These are phyloP conservation scores for Anthoceros angustus DNA, from an alignment of 225 moss, liverwort and hornwort genomes.

Conservation along the genomic window DNA sequence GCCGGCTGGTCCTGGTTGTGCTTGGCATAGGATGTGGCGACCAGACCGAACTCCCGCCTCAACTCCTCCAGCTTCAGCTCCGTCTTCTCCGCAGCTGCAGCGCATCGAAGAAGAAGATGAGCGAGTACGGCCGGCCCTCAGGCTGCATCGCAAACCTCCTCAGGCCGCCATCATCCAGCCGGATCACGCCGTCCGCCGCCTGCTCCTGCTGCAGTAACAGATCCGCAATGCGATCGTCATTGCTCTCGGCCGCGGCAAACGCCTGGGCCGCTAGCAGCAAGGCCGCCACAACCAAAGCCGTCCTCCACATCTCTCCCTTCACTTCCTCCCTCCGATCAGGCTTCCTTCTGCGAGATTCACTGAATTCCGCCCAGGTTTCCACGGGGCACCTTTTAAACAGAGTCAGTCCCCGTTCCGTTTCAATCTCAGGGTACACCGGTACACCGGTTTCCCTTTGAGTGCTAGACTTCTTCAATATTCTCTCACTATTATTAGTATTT, in stretches of 20 bases:
- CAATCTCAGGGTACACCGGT: too few relatives aligned
- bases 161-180: slow-evolving; percentile 57
- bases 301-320: too few relatives aligned
- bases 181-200: slow-evolving; percentile 66
- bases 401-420: too few relatives aligned
- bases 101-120: slow-evolving; percentile 92
- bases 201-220: slow-evolving; percentile 44
- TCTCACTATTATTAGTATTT: too few relatives aligned
- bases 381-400: too few relatives aligned
- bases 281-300: not conserved
- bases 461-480: too few relatives aligned
- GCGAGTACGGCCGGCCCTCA: slow-evolving; percentile 57
- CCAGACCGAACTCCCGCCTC: slow-evolving; percentile 63
- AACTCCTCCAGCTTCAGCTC: slow-evolving; percentile 76
- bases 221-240: slow-evolving; percentile 58
- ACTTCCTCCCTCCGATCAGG: too few relatives aligned
- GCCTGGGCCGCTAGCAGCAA: not conserved
- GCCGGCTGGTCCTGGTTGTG: slow-evolving; percentile 31
- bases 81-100: slow-evolving; percentile 56
- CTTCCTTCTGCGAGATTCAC: too few relatives aligned
- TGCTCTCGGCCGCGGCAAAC: slow-evolving; percentile 8
- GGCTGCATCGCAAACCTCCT: slow-evolving; percentile 45
- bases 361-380: too few relatives aligned
- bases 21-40: slow-evolving; percentile 46
- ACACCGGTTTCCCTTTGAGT: too few relatives aligned